Evolutionary conservation across 2,329 filamentous ascomycete species (phyloP).

Genomic region (Colletotrichum sp.): DNA sequence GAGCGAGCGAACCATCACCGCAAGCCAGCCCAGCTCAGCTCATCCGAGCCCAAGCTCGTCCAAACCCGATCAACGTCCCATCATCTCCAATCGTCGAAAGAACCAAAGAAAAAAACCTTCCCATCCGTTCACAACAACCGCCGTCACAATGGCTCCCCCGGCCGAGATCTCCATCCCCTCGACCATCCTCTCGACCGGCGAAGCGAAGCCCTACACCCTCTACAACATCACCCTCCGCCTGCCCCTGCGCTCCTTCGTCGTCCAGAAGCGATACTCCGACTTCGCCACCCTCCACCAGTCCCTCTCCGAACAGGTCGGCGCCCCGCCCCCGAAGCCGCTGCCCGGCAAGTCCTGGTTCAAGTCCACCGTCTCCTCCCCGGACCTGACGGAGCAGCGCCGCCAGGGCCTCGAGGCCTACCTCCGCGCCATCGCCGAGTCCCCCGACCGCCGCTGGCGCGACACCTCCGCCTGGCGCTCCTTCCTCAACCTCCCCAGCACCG

Average conservation of each 20-base stretch:
- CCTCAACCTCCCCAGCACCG: conserved; percentile 66
- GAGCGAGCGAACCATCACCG: neutral
- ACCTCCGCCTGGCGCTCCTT: conserved; percentile 76
- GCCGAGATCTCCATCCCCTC: conserved; percentile 72
- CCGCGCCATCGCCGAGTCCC: conserved; percentile 71
- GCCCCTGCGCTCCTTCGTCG: conserved; percentile 75
- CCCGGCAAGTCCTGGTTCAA: conserved; percentile 81
- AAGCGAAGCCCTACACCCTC: conserved; percentile 73
- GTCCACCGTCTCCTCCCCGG: conserved; percentile 71
- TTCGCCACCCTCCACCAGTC: conserved; percentile 71
- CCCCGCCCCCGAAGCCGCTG: conserved; percentile 69
- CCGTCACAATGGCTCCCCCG: conserved; percentile 61
- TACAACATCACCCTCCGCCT: conserved; percentile 82
- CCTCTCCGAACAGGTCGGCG: conserved; percentile 64
- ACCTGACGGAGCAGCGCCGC: conserved; percentile 75
- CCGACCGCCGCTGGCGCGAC: conserved; percentile 79
- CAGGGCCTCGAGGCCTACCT: conserved; percentile 73
- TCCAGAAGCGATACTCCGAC: conserved; percentile 84
- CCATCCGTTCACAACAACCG: neutral
- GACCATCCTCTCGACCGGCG: conserved; percentile 60
- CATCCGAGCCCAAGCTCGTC: neutral
- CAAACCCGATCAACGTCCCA: neutral
- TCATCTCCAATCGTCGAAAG: neutral
- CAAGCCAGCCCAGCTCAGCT: neutral
- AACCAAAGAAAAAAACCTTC: neutral